Evolutionary conservation across 768 basidiomycete species (phyloP), one percentile per base, ranked within the genome.

Genomic region (Psilocybe cyanescens): DNA sequence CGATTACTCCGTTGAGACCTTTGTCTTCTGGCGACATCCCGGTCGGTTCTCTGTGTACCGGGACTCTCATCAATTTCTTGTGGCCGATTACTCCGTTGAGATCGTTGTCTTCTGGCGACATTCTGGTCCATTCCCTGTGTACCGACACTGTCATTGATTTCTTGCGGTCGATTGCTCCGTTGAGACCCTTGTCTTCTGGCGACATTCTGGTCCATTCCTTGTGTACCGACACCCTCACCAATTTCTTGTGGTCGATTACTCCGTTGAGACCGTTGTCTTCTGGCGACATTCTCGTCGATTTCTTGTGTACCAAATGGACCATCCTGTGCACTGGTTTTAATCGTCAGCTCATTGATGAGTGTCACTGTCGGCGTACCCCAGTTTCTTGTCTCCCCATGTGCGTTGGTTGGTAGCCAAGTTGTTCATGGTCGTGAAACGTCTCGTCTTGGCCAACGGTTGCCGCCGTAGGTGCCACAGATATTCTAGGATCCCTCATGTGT

Each of bases 1-100:
- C 49, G 44, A 48, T 28, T 33, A n/a, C 47, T 16, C 47, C 31
- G 30, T 11, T 35, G 33, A 35, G 33, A 35, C 11, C 4, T 44
- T 44, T 66, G 58, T 46, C 59, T 57, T 57, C 61, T 41, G 8
- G 52, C 59, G 17, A 17, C 50, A 19, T 63, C 63, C 35, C 57
- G 61, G n/a, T 63, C 50, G 31, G 24, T 17, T 14, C 29, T 9
- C 16, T 16, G 2, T 35, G 17, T 37, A 14, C 8, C 16, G 8
- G 12, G 24, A 24, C 24, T 24, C 54, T 70, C 63, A 48, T 67
- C 62, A 7, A 59, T 60, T 57, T 65, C 59, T 9, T 46, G 55
- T 16, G 41, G 35, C 14, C 49, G 44, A 48, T 28, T 33, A n/a
- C 47, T 16, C 47, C 31, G 30, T 11, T 35, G 33, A 35, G 33